Evolutionary conservation across 1,139 yeast species (phyloP), one percentile per base, ranked within the genome.

Genomic region (Sugiyamaella novakii): DNA sequence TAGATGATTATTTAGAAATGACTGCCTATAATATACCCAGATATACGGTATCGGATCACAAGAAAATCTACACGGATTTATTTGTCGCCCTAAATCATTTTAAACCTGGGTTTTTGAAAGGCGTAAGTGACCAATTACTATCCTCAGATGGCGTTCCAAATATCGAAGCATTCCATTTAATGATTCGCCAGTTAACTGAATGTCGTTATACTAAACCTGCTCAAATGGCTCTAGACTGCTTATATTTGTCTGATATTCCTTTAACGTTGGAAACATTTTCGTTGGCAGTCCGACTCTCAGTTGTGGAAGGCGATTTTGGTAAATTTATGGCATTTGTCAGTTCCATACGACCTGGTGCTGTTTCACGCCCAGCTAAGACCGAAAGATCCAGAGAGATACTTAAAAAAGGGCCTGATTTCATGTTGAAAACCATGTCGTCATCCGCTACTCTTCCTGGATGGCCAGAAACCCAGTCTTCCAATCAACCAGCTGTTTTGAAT

Each of bases 201-300:
- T 48, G 50, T 29, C 50, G 57, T n/a, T 52, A 59, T 17, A 46
- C 54, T 4, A 56, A 53, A 34, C 64, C 64, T 5, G 63, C 65
- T 1, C 59, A 56, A 37, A 51, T 58, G 40, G 60, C 58, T 2
- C 43, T 60, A 19, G 62, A 61, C 27, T 57, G 61, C 19, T 46
- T 61, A 24, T 33, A 55, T 18, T 31, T 49, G 17, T 53, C 64
- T 2, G 59, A 54, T 14, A 49, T 59, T 6, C 58, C 57, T 1
- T 50, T 61, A 34, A 54, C 49, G 19, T 45, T 54, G 5, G 55
- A 54, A 17, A 50, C 61, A 1, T 50, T 54, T 42, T 38, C 51
- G 4, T 43, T 56, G 3, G 60, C 58, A 2, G 36, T 61, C 17
- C 48, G 50, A 12, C 51, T 60, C 21, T 56, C 63, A 2, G 54